phyloP scores from a whole-genome alignment of 2,329 filamentous ascomycete genomes.

The Clonostachys solani region DNA sequence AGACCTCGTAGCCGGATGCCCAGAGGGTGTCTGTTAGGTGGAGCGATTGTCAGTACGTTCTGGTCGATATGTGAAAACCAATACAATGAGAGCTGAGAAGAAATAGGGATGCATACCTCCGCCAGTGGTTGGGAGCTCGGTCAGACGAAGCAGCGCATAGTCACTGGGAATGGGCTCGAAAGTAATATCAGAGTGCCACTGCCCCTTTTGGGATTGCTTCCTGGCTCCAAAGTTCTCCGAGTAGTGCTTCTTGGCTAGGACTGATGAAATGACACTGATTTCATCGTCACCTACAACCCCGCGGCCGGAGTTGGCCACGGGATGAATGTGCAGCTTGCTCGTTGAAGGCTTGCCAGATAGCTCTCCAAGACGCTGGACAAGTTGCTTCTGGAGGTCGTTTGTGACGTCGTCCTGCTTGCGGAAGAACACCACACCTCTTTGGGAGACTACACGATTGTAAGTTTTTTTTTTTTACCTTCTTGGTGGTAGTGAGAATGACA shows the following conservation, averaged over 20 bases:
- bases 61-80: neutral
- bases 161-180: constrained; percentile 62
- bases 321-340: constrained; percentile 57
- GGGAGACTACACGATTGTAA: constrained; percentile 42
- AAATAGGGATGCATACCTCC: constrained; percentile 30
- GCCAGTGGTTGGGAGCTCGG: constrained; percentile 48
- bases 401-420: constrained; percentile 57
- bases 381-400: constrained; percentile 61
- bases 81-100: neutral
- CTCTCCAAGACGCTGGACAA: constrained; percentile 56
- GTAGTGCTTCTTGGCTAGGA: constrained; percentile 47
- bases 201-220: constrained; percentile 35
- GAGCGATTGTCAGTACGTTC: neutral
- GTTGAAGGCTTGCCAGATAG: constrained; percentile 51
- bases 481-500: no score
- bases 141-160: constrained; percentile 53
- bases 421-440: constrained; percentile 68
- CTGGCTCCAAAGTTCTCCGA: constrained; percentile 17
- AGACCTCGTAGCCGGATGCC: constrained; percentile 64
- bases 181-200: constrained; percentile 61
- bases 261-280: constrained; percentile 61
- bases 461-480: neutral
- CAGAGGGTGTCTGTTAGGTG: constrained; percentile 53
- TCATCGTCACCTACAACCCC: constrained; percentile 51
- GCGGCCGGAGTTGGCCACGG: constrained; percentile 46